Conservation (phyloP, 305 asterid species). For the Fraxinus platypoda region DNA sequence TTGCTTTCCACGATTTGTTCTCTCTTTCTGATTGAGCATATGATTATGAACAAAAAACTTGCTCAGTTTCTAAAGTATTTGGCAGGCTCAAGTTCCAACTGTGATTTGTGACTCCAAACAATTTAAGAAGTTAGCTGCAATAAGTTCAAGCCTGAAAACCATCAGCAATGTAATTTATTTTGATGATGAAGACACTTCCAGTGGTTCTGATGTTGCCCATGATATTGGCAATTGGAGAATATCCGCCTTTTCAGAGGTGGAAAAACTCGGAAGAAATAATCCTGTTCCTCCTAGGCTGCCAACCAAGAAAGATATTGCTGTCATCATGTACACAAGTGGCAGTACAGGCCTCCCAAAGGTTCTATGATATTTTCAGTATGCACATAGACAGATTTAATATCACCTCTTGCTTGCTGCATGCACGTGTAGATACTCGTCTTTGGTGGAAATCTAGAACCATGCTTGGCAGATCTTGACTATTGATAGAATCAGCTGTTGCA, state of each 20-base stretch:
- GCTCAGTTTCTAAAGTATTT: constrained; percentile 26
- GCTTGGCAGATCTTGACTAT: constrained; percentile 7
- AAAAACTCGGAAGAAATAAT: constrained; percentile 59
- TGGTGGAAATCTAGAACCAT: constrained; percentile 9
- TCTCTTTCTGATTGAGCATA: constrained; percentile 15
- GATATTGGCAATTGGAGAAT: constrained; percentile 50
- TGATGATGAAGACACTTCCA: constrained; percentile 52
- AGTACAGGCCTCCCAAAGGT: constrained; percentile 96
- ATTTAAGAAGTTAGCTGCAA: constrained; percentile 62
- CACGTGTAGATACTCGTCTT: constrained; percentile 7
- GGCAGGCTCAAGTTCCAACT: constrained; percentile 85
- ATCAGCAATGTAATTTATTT: constrained; percentile 58
- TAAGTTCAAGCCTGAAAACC: constrained; percentile 59
- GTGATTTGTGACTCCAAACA: constrained; percentile 78
- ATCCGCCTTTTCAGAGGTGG: constrained; percentile 62
- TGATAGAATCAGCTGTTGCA: constrained; percentile 8
- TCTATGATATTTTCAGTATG: constrained; percentile 12
- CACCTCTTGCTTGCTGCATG: constrained; percentile 14
- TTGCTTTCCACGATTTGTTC: constrained; percentile 10
- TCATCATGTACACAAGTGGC: constrained; percentile 92
- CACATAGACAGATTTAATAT: constrained; percentile 12
- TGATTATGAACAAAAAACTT: neutral
- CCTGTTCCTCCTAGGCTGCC: constrained; percentile 59
- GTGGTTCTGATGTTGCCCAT: constrained; percentile 34
- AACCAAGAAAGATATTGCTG: constrained; percentile 72